A percentile compares a stretch with the other conserved stretches of the same genome.
Evolutionary conservation across 1,284 basidiomycete genomes (phyloP).

Genomic region (Tilletiopsis washingtonensis): DNA sequence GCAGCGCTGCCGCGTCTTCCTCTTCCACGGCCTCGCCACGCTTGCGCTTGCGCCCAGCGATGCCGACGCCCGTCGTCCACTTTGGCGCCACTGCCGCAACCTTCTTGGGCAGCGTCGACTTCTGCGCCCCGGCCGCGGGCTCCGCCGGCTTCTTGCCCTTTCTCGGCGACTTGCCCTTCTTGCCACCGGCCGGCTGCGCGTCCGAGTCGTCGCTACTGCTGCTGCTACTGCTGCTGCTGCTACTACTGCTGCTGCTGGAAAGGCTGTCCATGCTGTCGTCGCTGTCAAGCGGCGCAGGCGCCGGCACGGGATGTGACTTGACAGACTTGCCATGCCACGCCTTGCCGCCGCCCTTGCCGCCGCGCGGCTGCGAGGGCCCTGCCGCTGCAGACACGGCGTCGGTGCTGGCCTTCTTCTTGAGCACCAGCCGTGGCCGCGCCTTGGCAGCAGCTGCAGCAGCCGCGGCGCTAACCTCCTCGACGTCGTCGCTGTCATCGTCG

Average conservation of each 20-base stretch:
- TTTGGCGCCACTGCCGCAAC: slow-evolving; percentile 56
- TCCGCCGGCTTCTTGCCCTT: slow-evolving; percentile 48
- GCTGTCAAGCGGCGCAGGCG: too few relatives aligned
- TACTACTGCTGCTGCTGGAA: too few relatives aligned
- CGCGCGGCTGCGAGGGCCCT: too few relatives aligned
- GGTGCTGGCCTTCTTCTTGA: slow-evolving; percentile 21
- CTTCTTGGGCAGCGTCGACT: slow-evolving; percentile 52
- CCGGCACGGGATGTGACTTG: too few relatives aligned
- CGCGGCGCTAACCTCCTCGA: too few relatives aligned
- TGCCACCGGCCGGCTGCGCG: slow-evolving; percentile 57
- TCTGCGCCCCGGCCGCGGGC: slow-evolving; percentile 24
- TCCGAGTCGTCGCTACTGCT: slow-evolving; percentile 63
- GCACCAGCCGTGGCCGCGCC: background rate
- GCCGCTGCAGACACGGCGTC: too few relatives aligned
- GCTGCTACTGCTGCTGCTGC: too few relatives aligned
- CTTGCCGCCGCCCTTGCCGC: too few relatives aligned
- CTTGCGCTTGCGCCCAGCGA: slow-evolving; percentile 36
- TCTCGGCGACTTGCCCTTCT: slow-evolving; percentile 8
- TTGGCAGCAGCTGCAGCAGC: too few relatives aligned
- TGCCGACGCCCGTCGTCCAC: slow-evolving; percentile 23
- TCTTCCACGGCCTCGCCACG: slow-evolving; percentile 20
- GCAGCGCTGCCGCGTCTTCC: slow-evolving; percentile 27
- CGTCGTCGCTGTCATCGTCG: slow-evolving; percentile 12
- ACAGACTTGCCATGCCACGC: too few relatives aligned
- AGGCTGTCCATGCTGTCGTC: background rate